phyloP scores from a whole-genome alignment of 176 grass and related monocot species.

The Sorghum bicolor region Sorghum_bicolor_NCBIv3 NC_012870.2:73559501-73560000 shows the following conservation, averaged over 20 bases:
- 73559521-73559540: not conserved
- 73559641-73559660: not conserved
- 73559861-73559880: conserved; percentile 66
- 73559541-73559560: not conserved
- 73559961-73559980: conserved; percentile 84
- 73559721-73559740: not conserved
- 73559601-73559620: not conserved
- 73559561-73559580: not conserved
- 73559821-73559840: conserved; percentile 82
- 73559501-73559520: not conserved
- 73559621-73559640: not conserved
- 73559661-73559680: not conserved
- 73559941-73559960: conserved; percentile 54
- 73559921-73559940: conserved; percentile 51
- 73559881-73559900: conserved; percentile 33
- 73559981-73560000: conserved; percentile 53
- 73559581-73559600: not conserved
- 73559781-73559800: not conserved
- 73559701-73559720: not conserved
- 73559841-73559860: conserved; percentile 75
- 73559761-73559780: not conserved
- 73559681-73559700: not conserved
- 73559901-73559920: conserved; percentile 39
- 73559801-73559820: conserved; percentile 6
- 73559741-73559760: not conserved